phyloP scores from a whole-genome alignment of 495 filamentous ascomycete species.

The Daldinia bambusicola region DNA sequence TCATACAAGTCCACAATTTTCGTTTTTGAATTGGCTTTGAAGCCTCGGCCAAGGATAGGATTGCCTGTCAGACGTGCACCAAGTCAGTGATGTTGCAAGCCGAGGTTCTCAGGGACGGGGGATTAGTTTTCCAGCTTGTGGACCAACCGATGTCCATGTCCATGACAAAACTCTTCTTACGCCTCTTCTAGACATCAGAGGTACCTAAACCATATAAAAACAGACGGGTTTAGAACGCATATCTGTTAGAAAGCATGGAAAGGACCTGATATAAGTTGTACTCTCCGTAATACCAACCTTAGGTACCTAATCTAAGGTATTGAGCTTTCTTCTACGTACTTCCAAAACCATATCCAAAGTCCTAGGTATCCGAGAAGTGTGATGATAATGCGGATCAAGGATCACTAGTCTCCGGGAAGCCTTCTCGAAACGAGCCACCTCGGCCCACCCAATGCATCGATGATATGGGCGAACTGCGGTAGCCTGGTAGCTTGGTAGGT shows the following conservation, averaged over 20 bases:
- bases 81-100: conserved; percentile 31
- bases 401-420: conserved; percentile 22
- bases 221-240: neutral
- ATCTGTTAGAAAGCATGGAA: neutral
- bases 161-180: neutral
- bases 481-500: neutral
- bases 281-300: neutral
- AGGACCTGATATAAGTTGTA: neutral
- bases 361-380: conserved; percentile 12
- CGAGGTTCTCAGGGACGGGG: conserved; percentile 33
- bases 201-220: neutral
- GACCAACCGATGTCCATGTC: neutral
- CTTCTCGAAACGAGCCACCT: conserved; percentile 34
- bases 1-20: neutral
- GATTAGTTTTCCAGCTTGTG: conserved; percentile 5
- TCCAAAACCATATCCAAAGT: neutral
- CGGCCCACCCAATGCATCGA: conserved; percentile 23
- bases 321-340: neutral
- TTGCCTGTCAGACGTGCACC: neutral
- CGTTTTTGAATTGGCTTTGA: neutral
- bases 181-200: neutral
- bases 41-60: neutral
- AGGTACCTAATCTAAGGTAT: no score
- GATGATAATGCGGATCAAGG: conserved; percentile 16
- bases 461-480: neutral